Base-by-base conservation (phyloP, 352 stramenopile species). In the Globisporangium canariense region DNA sequence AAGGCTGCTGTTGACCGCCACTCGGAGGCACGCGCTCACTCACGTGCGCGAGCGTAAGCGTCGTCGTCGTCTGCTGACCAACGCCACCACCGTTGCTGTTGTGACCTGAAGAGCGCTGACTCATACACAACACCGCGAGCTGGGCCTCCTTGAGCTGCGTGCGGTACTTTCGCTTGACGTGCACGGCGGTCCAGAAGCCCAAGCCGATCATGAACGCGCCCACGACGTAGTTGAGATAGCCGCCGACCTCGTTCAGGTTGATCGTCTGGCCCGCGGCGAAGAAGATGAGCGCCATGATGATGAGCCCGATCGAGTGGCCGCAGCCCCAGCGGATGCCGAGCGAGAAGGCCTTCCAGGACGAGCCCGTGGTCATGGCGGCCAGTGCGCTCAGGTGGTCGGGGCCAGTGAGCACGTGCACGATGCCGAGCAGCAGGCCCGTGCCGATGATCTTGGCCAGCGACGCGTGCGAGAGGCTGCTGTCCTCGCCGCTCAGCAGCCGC, bases 361-460 rank as follows among this genome's bases (percentile, higher is more conserved):
- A 89, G 43, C 75, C 85, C 7, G 86, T 84, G 25, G 80, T 89
- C 63, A 97, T 84, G 43, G 91, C 96, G 11, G 89, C 90, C 16
- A 98, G 69, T 36, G 91, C 91, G 57, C 81, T 91, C 32, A 98
- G 75, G 67, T 98, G 93, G 67, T 98, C 91, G 0, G 91, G 91
- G 0, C 81, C 79, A 71, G 65, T 72, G 45, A 72, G 62, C 64
- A 72, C 66, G 60, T 72, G 66, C 20, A 72, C 51, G 47, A 72
- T 30, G 50, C 66, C 66, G 4, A 72, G 40, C 28, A 71, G 46
- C 7, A 70, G 0, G 10, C 66, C 66, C 28, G 66, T 72, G 62
- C 66, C 64, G 22, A 72, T 60, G 62, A 72, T 66, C 65, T 51
- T 72, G 28, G 5, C 43, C 11, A 72, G 22, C 55, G 66, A 63